These are phyloP conservation scores for Penicillium sp. DNA, from an alignment of 2,329 filamentous ascomycete genomes.

Conservation along the genomic window DNA sequence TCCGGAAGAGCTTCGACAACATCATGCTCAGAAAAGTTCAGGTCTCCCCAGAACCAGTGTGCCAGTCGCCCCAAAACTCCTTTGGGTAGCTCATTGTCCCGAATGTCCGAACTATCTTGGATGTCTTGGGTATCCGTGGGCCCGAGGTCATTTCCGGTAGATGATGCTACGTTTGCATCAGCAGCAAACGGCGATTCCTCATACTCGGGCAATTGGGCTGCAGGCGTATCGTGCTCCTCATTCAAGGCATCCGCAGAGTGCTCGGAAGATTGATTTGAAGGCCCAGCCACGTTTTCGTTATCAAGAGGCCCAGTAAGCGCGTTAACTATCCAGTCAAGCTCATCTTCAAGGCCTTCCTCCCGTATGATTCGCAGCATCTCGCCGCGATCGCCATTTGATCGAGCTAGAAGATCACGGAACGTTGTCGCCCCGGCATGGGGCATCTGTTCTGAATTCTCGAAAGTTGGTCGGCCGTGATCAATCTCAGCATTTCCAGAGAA, in stretches of 20 bases:
- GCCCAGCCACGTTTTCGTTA: not conserved
- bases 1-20: slow-evolving; percentile 43
- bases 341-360: slow-evolving; percentile 58
- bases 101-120: not conserved
- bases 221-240: not conserved
- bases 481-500: not conserved
- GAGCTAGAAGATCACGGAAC: slow-evolving; percentile 56
- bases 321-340: slow-evolving; percentile 59
- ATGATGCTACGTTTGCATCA: not conserved
- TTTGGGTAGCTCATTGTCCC: slow-evolving; percentile 18
- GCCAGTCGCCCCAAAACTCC: slow-evolving; percentile 28
- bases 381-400: slow-evolving; percentile 59
- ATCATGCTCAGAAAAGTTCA: slow-evolving; percentile 25
- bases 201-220: not conserved
- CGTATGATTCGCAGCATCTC: slow-evolving; percentile 61
- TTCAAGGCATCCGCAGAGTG: not conserved
- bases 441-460: not conserved
- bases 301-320: slow-evolving; percentile 45
- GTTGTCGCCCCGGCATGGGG: slow-evolving; percentile 42
- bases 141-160: not conserved
- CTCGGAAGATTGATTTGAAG: not conserved
- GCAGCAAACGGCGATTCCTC: not conserved
- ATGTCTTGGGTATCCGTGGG: slow-evolving; percentile 2
- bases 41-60: slow-evolving; percentile 48
- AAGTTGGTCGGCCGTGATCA: not conserved